Base-by-base conservation (phyloP, 2,329 filamentous ascomycete genomes). In the Aspergillus terreus region DNA sequence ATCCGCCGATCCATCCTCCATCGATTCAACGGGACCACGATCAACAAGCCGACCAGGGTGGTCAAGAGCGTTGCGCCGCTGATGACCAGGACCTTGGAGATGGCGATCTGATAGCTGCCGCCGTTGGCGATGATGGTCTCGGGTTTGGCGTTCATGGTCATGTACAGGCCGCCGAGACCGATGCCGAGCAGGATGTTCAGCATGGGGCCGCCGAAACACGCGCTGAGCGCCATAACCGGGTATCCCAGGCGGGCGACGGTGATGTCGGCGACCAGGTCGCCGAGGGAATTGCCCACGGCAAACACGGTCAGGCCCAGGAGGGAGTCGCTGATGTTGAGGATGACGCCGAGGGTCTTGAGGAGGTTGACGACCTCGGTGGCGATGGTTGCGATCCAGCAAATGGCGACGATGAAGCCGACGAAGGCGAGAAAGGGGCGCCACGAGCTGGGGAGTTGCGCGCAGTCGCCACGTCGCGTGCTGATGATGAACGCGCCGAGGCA, bases 121-220 rank as follows among this genome's bases (percentile, higher is more conserved):
- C 50, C 49, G 3, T 52, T 46, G 12, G 54, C 25, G 46, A 46
- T 44, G 25, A 53, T 30, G 49, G 56, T 46, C 50, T 56, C 14
- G n/a, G 54, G 14, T 46, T 58, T 43, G 32, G 61, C 49, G 4
- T 87, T 80, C 14, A 95, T 78, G 51, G 89, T 92, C 81, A 96
- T 94, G 67, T 92, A 95, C 36, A 90, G 81, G 14, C 94, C 94
- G 23, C 88, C 88, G 4, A 97, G 78, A n/a, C 94, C 94, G 47
- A 99, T 92, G 0, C 94, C 94, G 4, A 99, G 82, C 0, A 99
- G 76, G 56, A 99, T 99, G 63, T 99, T 99, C 38, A 99, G 82
- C 90, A 99, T 92, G 0, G 94, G 94, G 0, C 94, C 95, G n/a
- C 94, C 94, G 68, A 99, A 96, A 68, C 94, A 99, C 4, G 94